phyloP scores from a whole-genome alignment of 2,329 filamentous ascomycete species.

The Botryosphaeria dothidea region DNA sequence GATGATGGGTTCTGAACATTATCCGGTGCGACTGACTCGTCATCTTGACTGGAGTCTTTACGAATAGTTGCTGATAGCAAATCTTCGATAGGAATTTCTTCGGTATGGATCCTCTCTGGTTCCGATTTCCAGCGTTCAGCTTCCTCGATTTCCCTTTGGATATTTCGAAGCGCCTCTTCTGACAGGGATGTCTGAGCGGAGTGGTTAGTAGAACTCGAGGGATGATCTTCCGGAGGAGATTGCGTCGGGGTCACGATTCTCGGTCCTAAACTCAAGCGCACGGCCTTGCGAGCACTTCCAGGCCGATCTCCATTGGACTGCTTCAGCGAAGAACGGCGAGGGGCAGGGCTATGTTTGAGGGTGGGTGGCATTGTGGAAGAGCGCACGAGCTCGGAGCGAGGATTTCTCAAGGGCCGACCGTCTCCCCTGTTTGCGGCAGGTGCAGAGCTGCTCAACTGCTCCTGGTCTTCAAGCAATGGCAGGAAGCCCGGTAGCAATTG shows the following conservation, averaged over 20 bases:
- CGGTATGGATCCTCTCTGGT: slow-evolving; percentile 3
- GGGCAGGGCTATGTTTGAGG: slow-evolving; percentile 1
- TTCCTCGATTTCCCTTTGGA: slow-evolving; percentile 5
- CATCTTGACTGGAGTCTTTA: neutral
- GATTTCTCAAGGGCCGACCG: neutral
- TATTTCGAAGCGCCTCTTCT: neutral
- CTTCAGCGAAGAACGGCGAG: slow-evolving; percentile 17
- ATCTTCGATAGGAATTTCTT: slow-evolving; percentile 11
- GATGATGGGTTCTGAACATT: neutral
- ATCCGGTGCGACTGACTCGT: neutral
- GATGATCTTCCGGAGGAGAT: slow-evolving; percentile 13
- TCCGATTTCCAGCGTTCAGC: slow-evolving; percentile 12
- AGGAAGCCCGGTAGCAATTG: slow-evolving; percentile 18
- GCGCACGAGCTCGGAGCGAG: slow-evolving; percentile 10
- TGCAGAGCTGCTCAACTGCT: slow-evolving; percentile 14
- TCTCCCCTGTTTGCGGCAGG: slow-evolving; percentile 8
- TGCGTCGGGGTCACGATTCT: slow-evolving; percentile 18
- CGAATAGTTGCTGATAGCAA: neutral
- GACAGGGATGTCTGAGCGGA: neutral
- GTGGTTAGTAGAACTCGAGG: neutral
- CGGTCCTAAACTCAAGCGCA: slow-evolving; percentile 14
- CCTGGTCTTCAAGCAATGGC: slow-evolving; percentile 18
- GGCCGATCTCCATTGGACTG: slow-evolving; percentile 16
- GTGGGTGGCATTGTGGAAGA: slow-evolving; percentile 14
- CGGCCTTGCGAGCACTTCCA: slow-evolving; percentile 17